Evolutionary conservation across 78 protist species (phyloP), one percentile per base, ranked within the genome.

Genomic region (Speleostelium caveatum): DNA sequence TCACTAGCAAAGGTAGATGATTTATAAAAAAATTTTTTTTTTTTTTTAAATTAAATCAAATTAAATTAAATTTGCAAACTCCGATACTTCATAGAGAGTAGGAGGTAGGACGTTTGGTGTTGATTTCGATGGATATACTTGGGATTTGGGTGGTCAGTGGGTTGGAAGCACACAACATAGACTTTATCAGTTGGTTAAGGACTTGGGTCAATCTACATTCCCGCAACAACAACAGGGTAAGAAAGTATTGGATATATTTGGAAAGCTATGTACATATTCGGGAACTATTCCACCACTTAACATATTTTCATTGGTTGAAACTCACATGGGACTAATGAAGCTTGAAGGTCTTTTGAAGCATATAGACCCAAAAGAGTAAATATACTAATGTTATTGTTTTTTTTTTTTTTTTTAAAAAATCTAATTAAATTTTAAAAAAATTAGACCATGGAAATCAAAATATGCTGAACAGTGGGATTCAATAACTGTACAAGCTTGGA

Each of bases 61-160:
- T n/a, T n/a, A n/a, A n/a, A n/a, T n/a, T n/a, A n/a, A n/a, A n/a
- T n/a, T n/a, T n/a, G n/a, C n/a, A n/a, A n/a, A n/a, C n/a, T n/a
- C n/a, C n/a, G n/a, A n/a, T n/a, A n/a, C n/a, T n/a, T n/a, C n/a
- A n/a, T n/a, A n/a, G n/a, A 79, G 75, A 39, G 76, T 79, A 2
- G 88, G 88, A 2, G 88, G 88, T 41, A 65, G 88, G 67, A 79
- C 76, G 0, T 28, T 33, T 36, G 45, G 59, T n/a, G n/a, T 66
- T 12, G 33, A 56, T 7, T 35, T 16, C 45, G 38, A 79, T 33
- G 51, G 28, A 39, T 79, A 79, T 79, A 33, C 17, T 21, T 79
- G 76, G 75, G 88, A 79, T 67, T 21, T 79, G 10, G 88, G 88
- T 56, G 88, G 88, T 3, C 88, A 79, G 39, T 79, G 88, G 88